Evolutionary conservation across 192 early-diverging fungal species (phyloP).

Genomic region (Geosiphon pyriformis): DNA sequence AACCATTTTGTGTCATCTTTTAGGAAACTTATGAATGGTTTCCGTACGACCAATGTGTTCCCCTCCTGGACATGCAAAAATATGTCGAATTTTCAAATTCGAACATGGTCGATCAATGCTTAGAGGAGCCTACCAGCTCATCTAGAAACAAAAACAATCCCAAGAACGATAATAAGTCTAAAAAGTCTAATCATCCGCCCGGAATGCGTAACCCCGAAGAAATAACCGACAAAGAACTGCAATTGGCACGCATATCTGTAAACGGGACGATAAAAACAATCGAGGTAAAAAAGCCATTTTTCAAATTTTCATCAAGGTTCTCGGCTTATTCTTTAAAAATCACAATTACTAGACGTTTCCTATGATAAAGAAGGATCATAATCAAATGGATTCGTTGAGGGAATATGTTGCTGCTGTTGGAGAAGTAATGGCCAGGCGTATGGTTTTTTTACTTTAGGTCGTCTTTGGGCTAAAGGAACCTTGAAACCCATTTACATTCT

Average conservation of each 20-base stretch:
- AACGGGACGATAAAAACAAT: neutral
- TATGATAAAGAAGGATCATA: neutral
- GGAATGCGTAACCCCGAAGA: conserved; percentile 24
- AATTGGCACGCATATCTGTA: neutral
- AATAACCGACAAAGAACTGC: neutral
- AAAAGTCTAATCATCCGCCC: conserved; percentile 7
- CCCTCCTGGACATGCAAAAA: conserved; percentile 46
- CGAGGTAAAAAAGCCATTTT: neutral
- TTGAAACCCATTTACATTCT: too few relatives aligned
- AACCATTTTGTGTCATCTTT: conserved; percentile 16
- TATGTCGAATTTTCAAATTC: conserved; percentile 43
- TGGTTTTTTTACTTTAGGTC: conserved; percentile 23
- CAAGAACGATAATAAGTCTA: conserved; percentile 9
- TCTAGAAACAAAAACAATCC: conserved; percentile 17
- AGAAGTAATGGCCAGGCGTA: conserved; percentile 27
- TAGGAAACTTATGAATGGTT: conserved; percentile 47
- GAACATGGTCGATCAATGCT: conserved; percentile 12
- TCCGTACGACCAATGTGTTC: conserved; percentile 42
- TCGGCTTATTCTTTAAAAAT: neutral
- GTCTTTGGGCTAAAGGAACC: too few relatives aligned
- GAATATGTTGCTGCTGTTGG: conserved; percentile 27
- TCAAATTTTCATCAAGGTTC: neutral
- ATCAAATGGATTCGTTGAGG: neutral
- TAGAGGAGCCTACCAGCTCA: conserved; percentile 22
- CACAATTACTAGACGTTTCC: neutral